Evolutionary conservation across 495 filamentous ascomycete genomes (phyloP).

Genomic region (Penicillium flavigenum): DNA sequence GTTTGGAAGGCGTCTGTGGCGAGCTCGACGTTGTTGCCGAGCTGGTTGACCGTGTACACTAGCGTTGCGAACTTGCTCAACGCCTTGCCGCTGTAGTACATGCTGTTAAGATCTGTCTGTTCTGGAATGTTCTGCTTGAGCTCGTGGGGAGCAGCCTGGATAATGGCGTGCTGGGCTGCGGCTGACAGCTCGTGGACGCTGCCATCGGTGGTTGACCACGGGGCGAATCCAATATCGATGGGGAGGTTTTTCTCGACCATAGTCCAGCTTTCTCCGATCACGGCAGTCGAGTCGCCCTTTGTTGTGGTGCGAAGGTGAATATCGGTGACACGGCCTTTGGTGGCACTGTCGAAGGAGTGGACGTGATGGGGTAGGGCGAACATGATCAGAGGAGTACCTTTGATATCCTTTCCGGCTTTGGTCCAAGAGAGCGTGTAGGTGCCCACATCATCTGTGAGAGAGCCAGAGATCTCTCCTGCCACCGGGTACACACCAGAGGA

Average conservation of each 20-base stretch:
- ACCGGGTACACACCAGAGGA: conserved; percentile 73
- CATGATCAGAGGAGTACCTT: conserved; percentile 64
- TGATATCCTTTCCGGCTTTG: conserved; percentile 58
- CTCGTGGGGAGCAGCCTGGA: conserved; percentile 60
- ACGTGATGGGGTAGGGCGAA: conserved; percentile 89
- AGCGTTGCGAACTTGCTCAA: conserved; percentile 82
- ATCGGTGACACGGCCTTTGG: conserved; percentile 52
- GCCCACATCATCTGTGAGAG: conserved; percentile 56
- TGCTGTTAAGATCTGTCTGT: conserved; percentile 77
- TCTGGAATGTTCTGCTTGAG: conserved; percentile 65
- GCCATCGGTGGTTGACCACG: conserved; percentile 63
- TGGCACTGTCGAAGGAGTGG: conserved; percentile 64
- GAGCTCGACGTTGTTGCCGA: conserved; percentile 59
- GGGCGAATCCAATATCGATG: conserved; percentile 67
- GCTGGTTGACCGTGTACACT: conserved; percentile 64
- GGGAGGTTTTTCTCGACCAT: conserved; percentile 75
- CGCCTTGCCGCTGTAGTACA: conserved; percentile 95
- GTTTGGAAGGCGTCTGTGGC: conserved; percentile 61
- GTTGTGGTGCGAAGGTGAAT: conserved; percentile 76
- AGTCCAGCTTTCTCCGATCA: conserved; percentile 75
- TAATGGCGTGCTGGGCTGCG: conserved; percentile 53
- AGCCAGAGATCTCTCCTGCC: conserved; percentile 60
- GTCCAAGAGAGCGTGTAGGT: conserved; percentile 71
- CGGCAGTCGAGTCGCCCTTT: conserved; percentile 75
- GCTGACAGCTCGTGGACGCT: conserved; percentile 51